Conservation (phyloP, 225 moss, liverwort and hornwort species). For the Rhytidiadelphus loreus region DNA sequence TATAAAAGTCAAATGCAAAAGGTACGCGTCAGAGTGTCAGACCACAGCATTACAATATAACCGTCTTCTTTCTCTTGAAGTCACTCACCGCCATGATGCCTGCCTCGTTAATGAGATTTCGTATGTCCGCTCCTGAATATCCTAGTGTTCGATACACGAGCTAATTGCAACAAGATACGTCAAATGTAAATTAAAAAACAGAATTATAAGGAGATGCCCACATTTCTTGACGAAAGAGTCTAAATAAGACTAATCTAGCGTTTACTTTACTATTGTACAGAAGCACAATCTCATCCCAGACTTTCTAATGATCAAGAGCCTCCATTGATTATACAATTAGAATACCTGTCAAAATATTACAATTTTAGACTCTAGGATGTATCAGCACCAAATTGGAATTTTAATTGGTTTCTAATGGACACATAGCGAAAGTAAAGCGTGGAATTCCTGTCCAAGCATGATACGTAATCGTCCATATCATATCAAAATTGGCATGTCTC, state of each 20-base stretch:
- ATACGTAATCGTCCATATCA: not conserved
- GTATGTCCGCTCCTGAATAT: slow-evolving; percentile 97
- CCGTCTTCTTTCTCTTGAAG: not conserved
- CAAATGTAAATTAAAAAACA: not conserved
- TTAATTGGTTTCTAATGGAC: not conserved
- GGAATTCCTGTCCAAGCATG: not conserved
- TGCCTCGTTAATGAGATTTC: slow-evolving; percentile 96
- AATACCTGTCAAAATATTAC: not conserved
- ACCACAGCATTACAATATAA: not conserved
- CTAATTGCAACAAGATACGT: slow-evolving; percentile 34
- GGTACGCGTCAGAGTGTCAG: not conserved
- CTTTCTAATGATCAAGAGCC: not conserved
- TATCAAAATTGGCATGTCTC: not conserved
- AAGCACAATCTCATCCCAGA: not conserved
- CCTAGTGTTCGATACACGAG: slow-evolving; percentile 92
- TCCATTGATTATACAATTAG: not conserved
- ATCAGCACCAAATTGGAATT: not conserved
- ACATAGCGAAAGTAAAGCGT: not conserved
- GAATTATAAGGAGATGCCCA: not conserved
- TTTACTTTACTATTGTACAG: not conserved
- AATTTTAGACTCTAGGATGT: not conserved
- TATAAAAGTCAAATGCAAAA: not conserved
- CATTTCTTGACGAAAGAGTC: not conserved
- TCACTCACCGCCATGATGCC: slow-evolving; percentile 96
- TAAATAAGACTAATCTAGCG: not conserved